Evolutionary conservation across 306 rosid species (phyloP).

Genomic region (Sphenostylis stenocarpa): DNA sequence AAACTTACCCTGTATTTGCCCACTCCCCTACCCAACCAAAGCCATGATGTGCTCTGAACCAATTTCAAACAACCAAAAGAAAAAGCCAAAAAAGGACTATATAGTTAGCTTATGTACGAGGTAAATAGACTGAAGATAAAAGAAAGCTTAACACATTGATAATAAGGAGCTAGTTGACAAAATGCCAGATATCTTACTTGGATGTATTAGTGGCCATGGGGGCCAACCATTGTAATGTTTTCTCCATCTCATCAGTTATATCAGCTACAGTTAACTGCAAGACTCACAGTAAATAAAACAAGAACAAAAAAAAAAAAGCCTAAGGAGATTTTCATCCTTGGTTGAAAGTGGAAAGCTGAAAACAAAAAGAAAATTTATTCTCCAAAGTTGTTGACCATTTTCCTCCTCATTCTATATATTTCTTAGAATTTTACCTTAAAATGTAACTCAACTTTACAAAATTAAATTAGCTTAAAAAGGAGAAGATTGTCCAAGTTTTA

Average conservation of each 20-base stretch:
- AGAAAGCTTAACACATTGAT: background rate
- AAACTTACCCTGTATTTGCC: slow-evolving; percentile 75
- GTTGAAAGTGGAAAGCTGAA: slow-evolving; percentile 28
- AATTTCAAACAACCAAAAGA: slow-evolving; percentile 35
- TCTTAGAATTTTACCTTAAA: background rate
- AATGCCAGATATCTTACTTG: slow-evolving; percentile 54
- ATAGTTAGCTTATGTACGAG: slow-evolving; percentile 25
- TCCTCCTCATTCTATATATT: background rate
- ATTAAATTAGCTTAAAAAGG: background rate
- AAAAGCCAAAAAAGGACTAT: slow-evolving; percentile 17
- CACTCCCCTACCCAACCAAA: slow-evolving; percentile 97
- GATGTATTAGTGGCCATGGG: slow-evolving; percentile 81
- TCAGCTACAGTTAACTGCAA: slow-evolving; percentile 61
- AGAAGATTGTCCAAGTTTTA: background rate
- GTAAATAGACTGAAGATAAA: background rate
- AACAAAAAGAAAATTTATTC: background rate
- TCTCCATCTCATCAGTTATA: slow-evolving; percentile 79
- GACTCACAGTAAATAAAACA: slow-evolving; percentile 18
- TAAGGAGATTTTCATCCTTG: background rate
- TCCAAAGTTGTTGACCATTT: background rate
- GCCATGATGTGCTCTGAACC: slow-evolving; percentile 81
- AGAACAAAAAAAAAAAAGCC: background rate
- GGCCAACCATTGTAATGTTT: slow-evolving; percentile 72
- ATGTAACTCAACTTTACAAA: background rate
- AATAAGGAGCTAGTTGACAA: slow-evolving; percentile 20